Percentiles rank a stretch among this genome's conserved stretches.
These are phyloP conservation scores for Bipolaris victoriae DNA, from an alignment of 2,329 filamentous ascomycete genomes.

Conservation along the genomic window DNA sequence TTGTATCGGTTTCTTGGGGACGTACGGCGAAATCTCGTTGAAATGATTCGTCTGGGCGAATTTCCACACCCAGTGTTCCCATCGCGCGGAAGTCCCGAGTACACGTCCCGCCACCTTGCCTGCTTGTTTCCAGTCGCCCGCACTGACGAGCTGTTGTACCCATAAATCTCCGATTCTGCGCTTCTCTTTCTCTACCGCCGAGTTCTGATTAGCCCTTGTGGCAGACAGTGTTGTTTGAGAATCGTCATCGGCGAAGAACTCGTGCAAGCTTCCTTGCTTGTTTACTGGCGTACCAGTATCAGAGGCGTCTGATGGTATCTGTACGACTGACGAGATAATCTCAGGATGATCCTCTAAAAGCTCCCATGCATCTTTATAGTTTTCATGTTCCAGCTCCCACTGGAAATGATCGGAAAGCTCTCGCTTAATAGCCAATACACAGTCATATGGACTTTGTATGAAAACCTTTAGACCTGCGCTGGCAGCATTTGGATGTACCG, in stretches of 20 bases:
- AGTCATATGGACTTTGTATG: conserved; percentile 95
- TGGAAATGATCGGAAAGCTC: conserved; percentile 83
- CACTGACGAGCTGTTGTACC: conserved; percentile 82
- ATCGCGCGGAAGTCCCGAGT: conserved; percentile 76
- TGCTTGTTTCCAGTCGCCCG: conserved; percentile 76
- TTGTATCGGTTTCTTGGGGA: conserved; percentile 77
- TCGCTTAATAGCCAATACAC: conserved; percentile 86
- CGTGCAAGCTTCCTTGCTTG: conserved; percentile 55
- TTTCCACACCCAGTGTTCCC: conserved; percentile 95
- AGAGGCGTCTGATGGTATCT: conserved; percentile 48
- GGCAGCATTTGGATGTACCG: conserved; percentile 56
- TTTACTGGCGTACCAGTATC: conserved; percentile 54
- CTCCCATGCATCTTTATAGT: conserved; percentile 86
- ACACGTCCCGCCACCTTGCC: conserved; percentile 84
- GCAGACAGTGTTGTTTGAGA: conserved; percentile 68
- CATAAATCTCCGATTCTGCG: conserved; percentile 89
- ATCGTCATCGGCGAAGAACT: conserved; percentile 76
- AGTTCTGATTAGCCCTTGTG: conserved; percentile 62
- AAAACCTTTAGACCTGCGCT: conserved; percentile 79
- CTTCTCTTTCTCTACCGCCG: conserved; percentile 83
- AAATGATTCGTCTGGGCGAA: conserved; percentile 87
- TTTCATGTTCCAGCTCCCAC: conserved; percentile 83
- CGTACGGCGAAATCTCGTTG: conserved; percentile 85
- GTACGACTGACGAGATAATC: conserved; percentile 54
- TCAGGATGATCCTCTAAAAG: conserved; percentile 89